Percentiles rank a stretch among this genome's conserved stretches.
Conservation (phyloP, 2,329 filamentous ascomycete species). For the Sporothrix pseudoabietina region DNA sequence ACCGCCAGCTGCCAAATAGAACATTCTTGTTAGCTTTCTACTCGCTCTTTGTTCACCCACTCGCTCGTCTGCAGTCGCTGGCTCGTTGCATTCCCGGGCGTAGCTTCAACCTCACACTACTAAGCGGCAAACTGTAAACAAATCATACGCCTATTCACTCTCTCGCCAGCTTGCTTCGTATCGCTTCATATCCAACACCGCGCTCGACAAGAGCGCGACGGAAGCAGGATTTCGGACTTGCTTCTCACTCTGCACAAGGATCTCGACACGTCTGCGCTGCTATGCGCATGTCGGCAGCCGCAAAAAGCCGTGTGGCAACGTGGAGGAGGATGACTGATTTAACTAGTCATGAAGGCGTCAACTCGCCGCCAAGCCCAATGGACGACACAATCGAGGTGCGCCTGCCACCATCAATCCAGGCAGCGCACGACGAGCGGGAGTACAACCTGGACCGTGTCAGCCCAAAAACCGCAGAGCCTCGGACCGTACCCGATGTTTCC, state of each 20-base stretch:
- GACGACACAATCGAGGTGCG: conserved; percentile 33
- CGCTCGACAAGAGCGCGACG: neutral
- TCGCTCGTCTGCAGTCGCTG: conserved; percentile 32
- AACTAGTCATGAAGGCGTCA: conserved; percentile 52
- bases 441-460: conserved; percentile 30
- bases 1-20: neutral
- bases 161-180: neutral
- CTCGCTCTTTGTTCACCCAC: neutral
- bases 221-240: neutral
- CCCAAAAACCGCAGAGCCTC: conserved; percentile 35
- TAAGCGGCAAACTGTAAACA: neutral
- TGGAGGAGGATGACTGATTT: conserved; percentile 53
- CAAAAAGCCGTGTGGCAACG: conserved; percentile 31
- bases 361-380: conserved; percentile 45
- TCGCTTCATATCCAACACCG: neutral
- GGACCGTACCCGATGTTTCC: conserved; percentile 37
- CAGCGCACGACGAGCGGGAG: conserved; percentile 41
- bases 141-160: conserved; percentile 5
- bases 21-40: neutral
- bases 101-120: neutral
- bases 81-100: conserved; percentile 32
- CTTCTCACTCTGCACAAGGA: neutral
- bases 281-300: conserved; percentile 30
- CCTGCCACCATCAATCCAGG: conserved; percentile 37
- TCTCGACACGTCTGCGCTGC: neutral